Evolutionary conservation across 2,329 filamentous ascomycete species (phyloP), one percentile per base, ranked within the genome.

Genomic region (Pseudogymnoascus sp.): DNA sequence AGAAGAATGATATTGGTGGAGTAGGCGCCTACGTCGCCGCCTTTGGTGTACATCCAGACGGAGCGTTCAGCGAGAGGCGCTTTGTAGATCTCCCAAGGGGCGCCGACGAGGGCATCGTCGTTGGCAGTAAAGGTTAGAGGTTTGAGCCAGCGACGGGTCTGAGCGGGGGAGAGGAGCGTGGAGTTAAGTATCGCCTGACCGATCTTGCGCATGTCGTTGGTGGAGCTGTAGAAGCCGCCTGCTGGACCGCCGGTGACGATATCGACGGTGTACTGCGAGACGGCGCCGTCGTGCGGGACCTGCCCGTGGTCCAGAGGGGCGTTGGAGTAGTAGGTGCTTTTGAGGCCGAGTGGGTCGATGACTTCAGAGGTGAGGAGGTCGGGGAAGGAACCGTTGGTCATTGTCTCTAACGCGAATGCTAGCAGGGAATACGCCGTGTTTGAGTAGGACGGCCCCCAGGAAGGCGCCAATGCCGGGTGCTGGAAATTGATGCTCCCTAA

Each of bases 41-140:
- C 67, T 67, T 81, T 80, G 28, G 74, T 75, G 63, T 78, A 79
- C 1, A 78, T 12, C 64, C 77, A 73, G 6, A 73, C 67, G 3
- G 71, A 58, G 21, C 65, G 65, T 40, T 61, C 28, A 28, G 61
- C 37, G 9, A 66, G 45, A 9, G 63, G 16, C 5, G 62, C 60
- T 6, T 69, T 61, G 25, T 63, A 60, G 23, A 72, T 70, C 59
- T 72, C 71, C 70, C 71, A 72, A 1, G 69, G 69, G 38, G 66
- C 67, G 18, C 70, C 69, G 35, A 71, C 69, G 2, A 67, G 65
- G 1, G 61, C 61, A 31, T 60, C 59, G 16, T 64, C 55, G 35
- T 64, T 62, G 28, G 67, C 67, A 0, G 65, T 69, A n/a, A 70
- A 66, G 12, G 59, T 63, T 12, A 63, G 31, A 3, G 70, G 69